Percentiles rank a stretch among this genome's conserved stretches.
phyloP scores from a whole-genome alignment of 306 rosid genomes.

The Quercus mongolica region DNA sequence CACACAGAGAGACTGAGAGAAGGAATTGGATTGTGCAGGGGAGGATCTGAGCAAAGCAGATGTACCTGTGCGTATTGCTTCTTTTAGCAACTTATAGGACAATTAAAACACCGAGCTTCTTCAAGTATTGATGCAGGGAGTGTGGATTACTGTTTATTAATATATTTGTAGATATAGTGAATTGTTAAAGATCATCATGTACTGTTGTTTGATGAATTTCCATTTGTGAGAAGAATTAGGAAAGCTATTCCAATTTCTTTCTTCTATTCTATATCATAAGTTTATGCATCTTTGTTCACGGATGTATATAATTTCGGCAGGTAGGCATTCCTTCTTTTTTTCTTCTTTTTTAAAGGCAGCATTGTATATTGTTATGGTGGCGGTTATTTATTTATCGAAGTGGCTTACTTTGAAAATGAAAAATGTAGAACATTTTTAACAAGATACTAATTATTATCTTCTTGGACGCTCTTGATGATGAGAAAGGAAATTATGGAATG shows the following conservation, averaged over 20 bases:
- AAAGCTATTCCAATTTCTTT: constrained; percentile 7
- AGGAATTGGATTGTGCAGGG: neutral
- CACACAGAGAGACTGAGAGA: neutral
- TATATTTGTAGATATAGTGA: constrained; percentile 21
- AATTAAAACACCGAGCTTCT: constrained; percentile 22
- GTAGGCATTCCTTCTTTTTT: too few relatives aligned
- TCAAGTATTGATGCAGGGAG: constrained; percentile 31
- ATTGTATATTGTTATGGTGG: neutral
- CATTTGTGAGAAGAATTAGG: constrained; percentile 13
- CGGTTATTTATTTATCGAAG: neutral
- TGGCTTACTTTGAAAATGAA: neutral
- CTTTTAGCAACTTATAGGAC: constrained; percentile 28
- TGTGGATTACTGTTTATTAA: constrained; percentile 26
- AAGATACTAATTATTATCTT: neutral
- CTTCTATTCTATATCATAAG: neutral
- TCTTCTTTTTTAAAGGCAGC: too few relatives aligned
- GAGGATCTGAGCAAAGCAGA: constrained; percentile 15
- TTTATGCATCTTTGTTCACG: neutral
- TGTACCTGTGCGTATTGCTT: constrained; percentile 29
- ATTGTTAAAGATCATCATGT: constrained; percentile 16
- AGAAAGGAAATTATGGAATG: neutral
- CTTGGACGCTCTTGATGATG: neutral
- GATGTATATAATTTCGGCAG: neutral
- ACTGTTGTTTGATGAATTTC: neutral
- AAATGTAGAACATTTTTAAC: neutral